These are phyloP conservation scores for Pythium sp. DNA, from an alignment of 352 stramenopile genomes.

Conservation along the genomic window DNA sequence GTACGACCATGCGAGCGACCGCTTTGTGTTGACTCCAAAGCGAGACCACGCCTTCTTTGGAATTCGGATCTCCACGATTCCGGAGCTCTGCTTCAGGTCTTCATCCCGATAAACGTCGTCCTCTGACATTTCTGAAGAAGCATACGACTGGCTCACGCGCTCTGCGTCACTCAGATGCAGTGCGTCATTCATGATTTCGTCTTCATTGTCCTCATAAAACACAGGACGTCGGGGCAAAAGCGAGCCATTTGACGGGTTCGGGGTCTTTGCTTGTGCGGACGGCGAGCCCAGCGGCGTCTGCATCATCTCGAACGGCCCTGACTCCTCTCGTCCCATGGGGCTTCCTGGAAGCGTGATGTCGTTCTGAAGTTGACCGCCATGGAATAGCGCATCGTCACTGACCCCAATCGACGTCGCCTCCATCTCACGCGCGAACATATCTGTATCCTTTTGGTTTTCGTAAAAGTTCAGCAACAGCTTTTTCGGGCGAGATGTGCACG, in stretches of 20 bases:
- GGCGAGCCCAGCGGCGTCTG: slow-evolving; percentile 51
- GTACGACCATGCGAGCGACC: slow-evolving; percentile 75
- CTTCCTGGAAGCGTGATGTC: slow-evolving; percentile 40
- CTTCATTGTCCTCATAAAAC: slow-evolving; percentile 45
- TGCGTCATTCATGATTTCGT: slow-evolving; percentile 38
- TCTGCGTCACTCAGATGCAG: slow-evolving; percentile 63
- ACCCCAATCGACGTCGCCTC: slow-evolving; percentile 51
- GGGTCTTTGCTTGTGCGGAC: slow-evolving; percentile 14
- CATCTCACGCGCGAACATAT: slow-evolving; percentile 24
- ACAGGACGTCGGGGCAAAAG: slow-evolving; percentile 34
- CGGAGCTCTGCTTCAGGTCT: slow-evolving; percentile 32
- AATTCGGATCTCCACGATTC: slow-evolving; percentile 78
- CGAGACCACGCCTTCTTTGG: slow-evolving; percentile 82
- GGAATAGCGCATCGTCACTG: slow-evolving; percentile 48
- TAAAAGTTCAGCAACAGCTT: slow-evolving; percentile 70
- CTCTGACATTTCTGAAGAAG: slow-evolving; percentile 58
- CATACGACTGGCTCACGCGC: slow-evolving; percentile 66
- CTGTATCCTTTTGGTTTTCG: slow-evolving; percentile 42
- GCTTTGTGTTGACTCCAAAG: slow-evolving; percentile 56
- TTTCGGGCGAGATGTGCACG: slow-evolving; percentile 58
- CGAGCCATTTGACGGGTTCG: slow-evolving; percentile 16
- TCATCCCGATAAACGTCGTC: slow-evolving; percentile 30
- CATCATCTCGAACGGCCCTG: slow-evolving; percentile 70
- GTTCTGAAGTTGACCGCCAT: slow-evolving; percentile 21
- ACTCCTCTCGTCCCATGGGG: slow-evolving; percentile 48